These are phyloP conservation scores for Axilococcus clingmanii DNA, from an alignment of 139 green algal genomes.

Conservation along the genomic window DNA sequence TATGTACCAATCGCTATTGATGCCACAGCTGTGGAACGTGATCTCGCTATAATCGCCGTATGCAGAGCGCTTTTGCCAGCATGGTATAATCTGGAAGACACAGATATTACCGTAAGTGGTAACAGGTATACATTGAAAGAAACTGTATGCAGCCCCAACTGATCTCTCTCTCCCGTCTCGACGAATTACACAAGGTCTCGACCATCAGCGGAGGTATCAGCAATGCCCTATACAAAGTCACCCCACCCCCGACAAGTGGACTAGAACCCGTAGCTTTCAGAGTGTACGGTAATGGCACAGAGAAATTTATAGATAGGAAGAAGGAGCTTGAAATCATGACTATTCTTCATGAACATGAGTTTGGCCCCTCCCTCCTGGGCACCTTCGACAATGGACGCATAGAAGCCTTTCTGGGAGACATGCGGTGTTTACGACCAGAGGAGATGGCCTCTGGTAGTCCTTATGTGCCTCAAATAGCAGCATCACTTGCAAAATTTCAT, in stretches of 20 bases:
- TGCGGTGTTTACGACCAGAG: slow-evolving; percentile 42
- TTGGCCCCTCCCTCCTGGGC: slow-evolving; percentile 72
- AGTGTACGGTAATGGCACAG: slow-evolving; percentile 83
- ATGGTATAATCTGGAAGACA: slow-evolving; percentile 12
- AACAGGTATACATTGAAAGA: neutral
- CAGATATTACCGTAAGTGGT: slow-evolving; percentile 15
- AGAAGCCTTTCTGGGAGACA: slow-evolving; percentile 63
- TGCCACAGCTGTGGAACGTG: too few species aligned
- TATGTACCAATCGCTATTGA: too few species aligned
- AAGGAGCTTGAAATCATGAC: slow-evolving; percentile 47
- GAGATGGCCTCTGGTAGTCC: slow-evolving; percentile 44
- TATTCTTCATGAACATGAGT: slow-evolving; percentile 51
- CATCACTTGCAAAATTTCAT: slow-evolving; percentile 46
- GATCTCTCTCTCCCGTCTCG: neutral
- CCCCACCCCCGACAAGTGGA: neutral
- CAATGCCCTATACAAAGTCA: slow-evolving; percentile 69
- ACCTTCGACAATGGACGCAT: slow-evolving; percentile 75
- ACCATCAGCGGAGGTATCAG: slow-evolving; percentile 78
- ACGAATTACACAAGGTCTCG: slow-evolving; percentile 28
- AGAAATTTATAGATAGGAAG: slow-evolving; percentile 70
- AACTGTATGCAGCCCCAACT: neutral
- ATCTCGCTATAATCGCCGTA: slow-evolving; percentile 1
- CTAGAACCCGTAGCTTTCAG: slow-evolving; percentile 41
- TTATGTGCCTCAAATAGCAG: slow-evolving; percentile 49
- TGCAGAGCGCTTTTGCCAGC: slow-evolving; percentile 20